These are phyloP conservation scores for Thermothielavioides terrestris DNA, from an alignment of 495 filamentous ascomycete genomes.

Conservation along the genomic window DNA sequence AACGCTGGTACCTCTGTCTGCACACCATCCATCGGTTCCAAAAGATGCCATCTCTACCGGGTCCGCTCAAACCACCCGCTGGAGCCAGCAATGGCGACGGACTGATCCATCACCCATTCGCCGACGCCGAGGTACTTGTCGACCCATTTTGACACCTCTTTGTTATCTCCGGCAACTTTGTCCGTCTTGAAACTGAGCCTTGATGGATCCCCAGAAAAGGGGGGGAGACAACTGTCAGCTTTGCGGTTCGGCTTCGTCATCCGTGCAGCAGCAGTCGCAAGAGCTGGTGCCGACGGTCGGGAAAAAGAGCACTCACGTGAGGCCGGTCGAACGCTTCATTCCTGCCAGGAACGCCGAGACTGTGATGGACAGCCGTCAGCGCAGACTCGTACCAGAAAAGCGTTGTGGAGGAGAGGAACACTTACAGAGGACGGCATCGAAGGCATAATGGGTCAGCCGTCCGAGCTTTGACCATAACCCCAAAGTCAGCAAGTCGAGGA, in stretches of 20 bases:
- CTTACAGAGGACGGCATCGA: constrained; percentile 89
- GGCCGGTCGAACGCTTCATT: constrained; percentile 89
- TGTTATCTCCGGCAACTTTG: constrained; percentile 66
- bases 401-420: constrained; percentile 5
- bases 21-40: constrained; percentile 48
- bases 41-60: constrained; percentile 45
- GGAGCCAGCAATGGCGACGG: constrained; percentile 78
- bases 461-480: constrained; percentile 70
- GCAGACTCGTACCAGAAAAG: background rate
- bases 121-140: constrained; percentile 92
- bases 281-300: too few species aligned
- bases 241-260: background rate
- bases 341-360: constrained; percentile 95
- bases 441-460: constrained; percentile 85
- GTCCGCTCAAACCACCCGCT: constrained; percentile 84
- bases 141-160: constrained; percentile 81
- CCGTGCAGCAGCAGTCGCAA: too few species aligned
- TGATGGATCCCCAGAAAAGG: constrained; percentile 28
- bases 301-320: constrained; percentile 99
- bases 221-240: constrained; percentile 22
- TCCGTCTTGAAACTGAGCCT: constrained; percentile 85
- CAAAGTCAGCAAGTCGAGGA: constrained; percentile 55
- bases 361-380: constrained; percentile 32
- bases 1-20: background rate
- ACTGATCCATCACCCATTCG: constrained; percentile 97